Base-by-base conservation (phyloP, 1,139 yeast genomes). In the Barnettozyma hawaiiensis region DNA sequence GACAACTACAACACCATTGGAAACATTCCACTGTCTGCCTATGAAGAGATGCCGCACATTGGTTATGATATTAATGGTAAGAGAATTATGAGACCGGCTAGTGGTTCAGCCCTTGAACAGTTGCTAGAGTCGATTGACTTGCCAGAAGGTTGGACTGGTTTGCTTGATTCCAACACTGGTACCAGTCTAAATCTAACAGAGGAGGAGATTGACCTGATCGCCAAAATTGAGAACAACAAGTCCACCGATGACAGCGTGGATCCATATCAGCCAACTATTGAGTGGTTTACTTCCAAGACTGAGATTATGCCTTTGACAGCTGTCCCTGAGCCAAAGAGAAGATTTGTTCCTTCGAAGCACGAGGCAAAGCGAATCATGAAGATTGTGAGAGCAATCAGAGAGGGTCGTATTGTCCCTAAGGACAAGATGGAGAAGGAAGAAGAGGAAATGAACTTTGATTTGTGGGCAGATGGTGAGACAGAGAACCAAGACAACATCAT, bases 101-200 rank as follows among this genome's bases (percentile, higher is more conserved):
- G 86, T 59, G 96, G 96, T 8, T 81, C 95, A 44, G 98, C 98
- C 1, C 73, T 94, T 54, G 97, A 92, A 59, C 84, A 82, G 54
- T 72, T 92, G 50, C 70, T 94, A 51, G 98, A 92, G 57, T 72
- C 81, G 24, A 92, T 94, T 50, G 98, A 92, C 49, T 71, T 92
- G 51, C 98, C 97, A 11, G 95, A 85, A 65, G 98, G 98, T 29
- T 92, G 97, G 97, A 94, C 98, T 10, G 99, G 99, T 37, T 71
- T 94, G 51, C 68, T 92, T 46, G 97, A 92, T 64, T 86, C 87
- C 60, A 76, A 81, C 54, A 87, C 97, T 9, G 99, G 98, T 50
- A 67, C 81, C n/a, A 74, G 87, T 39, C 75, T 92, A 66, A 89
- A 92, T 55, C 71, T 92, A 50, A 78, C 89, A n/a, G 75, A 75